Evolutionary conservation across 2,329 filamentous ascomycete genomes (phyloP).

Genomic region (Fusarium nematophilum): DNA sequence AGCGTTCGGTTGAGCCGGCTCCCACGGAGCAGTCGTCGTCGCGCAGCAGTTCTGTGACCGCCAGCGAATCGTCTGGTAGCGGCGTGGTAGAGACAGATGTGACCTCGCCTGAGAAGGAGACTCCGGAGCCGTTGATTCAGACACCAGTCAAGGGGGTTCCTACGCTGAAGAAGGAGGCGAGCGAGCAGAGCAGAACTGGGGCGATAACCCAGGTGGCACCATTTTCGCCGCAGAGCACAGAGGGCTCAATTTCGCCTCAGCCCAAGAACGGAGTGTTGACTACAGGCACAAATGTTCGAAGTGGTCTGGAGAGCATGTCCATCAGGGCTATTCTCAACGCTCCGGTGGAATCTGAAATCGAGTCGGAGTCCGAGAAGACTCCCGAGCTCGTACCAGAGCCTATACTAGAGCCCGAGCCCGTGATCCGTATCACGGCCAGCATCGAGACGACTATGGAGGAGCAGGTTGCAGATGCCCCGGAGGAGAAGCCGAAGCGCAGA

Average conservation of each 20-base stretch:
- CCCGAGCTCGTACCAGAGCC: conserved; percentile 17
- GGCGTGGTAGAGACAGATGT: conserved; percentile 54
- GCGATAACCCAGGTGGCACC: conserved; percentile 31
- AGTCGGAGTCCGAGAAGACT: conserved; percentile 25
- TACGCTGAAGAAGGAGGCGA: conserved; percentile 16
- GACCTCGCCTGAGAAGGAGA: conserved; percentile 63
- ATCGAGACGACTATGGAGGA: conserved; percentile 38
- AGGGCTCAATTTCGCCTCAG: conserved; percentile 42
- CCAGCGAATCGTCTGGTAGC: conserved; percentile 42
- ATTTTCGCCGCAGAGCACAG: conserved; percentile 48
- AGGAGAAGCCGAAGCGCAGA: conserved; percentile 42
- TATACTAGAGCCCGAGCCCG: conserved; percentile 19
- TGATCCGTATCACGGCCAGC: conserved; percentile 34
- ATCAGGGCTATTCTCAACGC: conserved; percentile 49
- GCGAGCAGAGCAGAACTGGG: conserved; percentile 12
- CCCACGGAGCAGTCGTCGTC: conserved; percentile 47
- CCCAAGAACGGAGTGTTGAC: conserved; percentile 10
- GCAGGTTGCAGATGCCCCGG: conserved; percentile 30
- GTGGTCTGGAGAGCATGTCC: conserved; percentile 45
- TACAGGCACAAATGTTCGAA: conserved; percentile 16
- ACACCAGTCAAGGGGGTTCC: conserved; percentile 38
- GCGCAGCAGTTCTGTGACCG: conserved; percentile 52
- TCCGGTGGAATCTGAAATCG: conserved; percentile 33
- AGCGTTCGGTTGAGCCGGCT: conserved; percentile 46
- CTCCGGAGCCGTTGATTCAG: conserved; percentile 52